Evolutionary conservation across 805 yeast genomes (phyloP).

Genomic region (Hanseniaspora hatyaiensis): DNA sequence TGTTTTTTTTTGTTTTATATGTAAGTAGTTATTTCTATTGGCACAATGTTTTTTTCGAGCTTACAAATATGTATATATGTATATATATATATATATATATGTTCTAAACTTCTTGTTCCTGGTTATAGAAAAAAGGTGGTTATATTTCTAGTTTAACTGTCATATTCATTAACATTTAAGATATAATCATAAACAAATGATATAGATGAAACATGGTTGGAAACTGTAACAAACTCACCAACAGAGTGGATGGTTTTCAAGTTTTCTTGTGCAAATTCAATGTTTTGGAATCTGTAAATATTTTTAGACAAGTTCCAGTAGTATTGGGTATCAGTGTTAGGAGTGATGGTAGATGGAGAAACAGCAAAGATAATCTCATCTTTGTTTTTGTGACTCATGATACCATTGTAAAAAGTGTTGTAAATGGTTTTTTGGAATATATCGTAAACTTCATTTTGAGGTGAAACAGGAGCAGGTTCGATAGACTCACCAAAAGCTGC

Average conservation of each 20-base stretch:
- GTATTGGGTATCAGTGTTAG: slow-evolving; percentile 51
- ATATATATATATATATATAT: too few relatives aligned
- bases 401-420: slow-evolving; percentile 43
- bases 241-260: slow-evolving; percentile 44
- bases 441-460: slow-evolving; percentile 32
- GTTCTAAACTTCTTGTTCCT: too few relatives aligned
- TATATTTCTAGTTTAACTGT: too few relatives aligned
- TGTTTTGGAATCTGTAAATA: slow-evolving; percentile 39
- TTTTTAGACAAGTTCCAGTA: slow-evolving; percentile 47
- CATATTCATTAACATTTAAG: slow-evolving; percentile 26
- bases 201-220: slow-evolving; percentile 48
- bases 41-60: too few relatives aligned
- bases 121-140: too few relatives aligned
- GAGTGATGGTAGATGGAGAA: slow-evolving; percentile 44
- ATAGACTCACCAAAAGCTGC: slow-evolving; percentile 19
- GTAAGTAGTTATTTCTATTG: too few relatives aligned
- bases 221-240: slow-evolving; percentile 45
- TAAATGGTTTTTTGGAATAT: slow-evolving; percentile 42
- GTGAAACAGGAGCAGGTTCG: slow-evolving; percentile 35
- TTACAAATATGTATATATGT: too few relatives aligned
- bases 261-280: slow-evolving; percentile 19
- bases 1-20: too few relatives aligned
- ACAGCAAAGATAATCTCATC: slow-evolving; percentile 26
- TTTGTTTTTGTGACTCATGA: slow-evolving; percentile 24
- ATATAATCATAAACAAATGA: slow-evolving; percentile 46